These are phyloP conservation scores for Turnera subulata DNA, from an alignment of 345 rosid genomes.

Conservation along the genomic window DNA sequence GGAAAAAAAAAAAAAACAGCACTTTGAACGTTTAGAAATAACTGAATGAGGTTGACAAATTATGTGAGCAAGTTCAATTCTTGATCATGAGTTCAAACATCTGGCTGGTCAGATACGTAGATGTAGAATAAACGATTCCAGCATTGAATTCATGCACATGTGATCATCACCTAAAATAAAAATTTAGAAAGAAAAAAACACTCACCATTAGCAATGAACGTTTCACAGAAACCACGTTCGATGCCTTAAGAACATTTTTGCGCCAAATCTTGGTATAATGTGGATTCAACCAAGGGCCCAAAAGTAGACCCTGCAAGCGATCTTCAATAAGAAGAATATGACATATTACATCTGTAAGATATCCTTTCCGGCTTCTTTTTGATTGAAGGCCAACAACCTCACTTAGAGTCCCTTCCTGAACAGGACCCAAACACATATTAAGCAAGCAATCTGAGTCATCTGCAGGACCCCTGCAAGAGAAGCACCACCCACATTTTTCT, in stretches of 20 bases:
- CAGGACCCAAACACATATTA: conserved; percentile 45
- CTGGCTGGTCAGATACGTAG: no score
- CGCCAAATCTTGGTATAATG: conserved; percentile 62
- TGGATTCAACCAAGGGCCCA: conserved; percentile 89
- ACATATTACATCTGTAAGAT: conserved; percentile 46
- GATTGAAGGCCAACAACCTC: conserved; percentile 39
- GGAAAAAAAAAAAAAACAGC: no score
- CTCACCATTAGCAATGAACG: conserved; percentile 60
- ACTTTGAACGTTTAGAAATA: no score
- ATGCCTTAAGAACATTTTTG: conserved; percentile 47
- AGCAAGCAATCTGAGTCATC: conserved; percentile 70
- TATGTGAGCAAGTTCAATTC: background rate
- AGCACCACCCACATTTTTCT: conserved; percentile 99
- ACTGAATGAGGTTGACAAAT: background rate
- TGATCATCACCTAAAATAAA: background rate
- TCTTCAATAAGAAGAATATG: conserved; percentile 64
- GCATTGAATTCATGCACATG: background rate
- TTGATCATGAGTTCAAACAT: no score
- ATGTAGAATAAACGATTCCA: no score
- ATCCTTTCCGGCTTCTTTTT: conserved; percentile 38
- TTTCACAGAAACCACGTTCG: conserved; percentile 52
- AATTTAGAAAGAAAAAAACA: background rate
- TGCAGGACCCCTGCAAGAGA: conserved; percentile 51
- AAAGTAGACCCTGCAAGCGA: conserved; percentile 73
- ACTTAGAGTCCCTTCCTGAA: conserved; percentile 36